These are phyloP conservation scores for Termitomyces eurrhizus DNA, from an alignment of 768 basidiomycete genomes.

Conservation along the genomic window DNA sequence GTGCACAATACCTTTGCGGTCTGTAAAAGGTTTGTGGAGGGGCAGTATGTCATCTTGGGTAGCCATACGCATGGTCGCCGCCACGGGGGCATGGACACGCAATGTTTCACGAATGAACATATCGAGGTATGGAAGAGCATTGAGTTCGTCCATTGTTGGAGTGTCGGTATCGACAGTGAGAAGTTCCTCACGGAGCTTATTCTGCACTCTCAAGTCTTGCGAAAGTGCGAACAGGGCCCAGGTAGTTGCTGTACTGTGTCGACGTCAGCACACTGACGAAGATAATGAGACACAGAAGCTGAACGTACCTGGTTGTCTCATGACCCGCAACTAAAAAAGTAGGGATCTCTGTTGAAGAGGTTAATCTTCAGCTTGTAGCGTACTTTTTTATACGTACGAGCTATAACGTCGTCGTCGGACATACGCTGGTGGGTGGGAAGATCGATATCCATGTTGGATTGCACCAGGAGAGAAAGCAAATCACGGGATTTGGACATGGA, in stretches of 20 bases:
- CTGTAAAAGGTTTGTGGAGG: constrained; percentile 41
- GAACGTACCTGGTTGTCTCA: constrained; percentile 37
- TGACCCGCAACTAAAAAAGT: constrained; percentile 48
- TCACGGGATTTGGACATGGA: constrained; percentile 37
- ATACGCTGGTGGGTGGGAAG: constrained; percentile 14
- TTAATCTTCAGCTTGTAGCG: too few species aligned
- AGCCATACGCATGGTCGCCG: constrained; percentile 37
- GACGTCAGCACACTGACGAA: neutral
- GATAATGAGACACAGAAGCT: neutral
- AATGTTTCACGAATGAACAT: constrained; percentile 59
- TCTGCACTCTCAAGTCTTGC: constrained; percentile 44
- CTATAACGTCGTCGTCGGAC: constrained; percentile 16
- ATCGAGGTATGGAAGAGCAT: constrained; percentile 65
- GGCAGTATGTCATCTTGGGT: constrained; percentile 52
- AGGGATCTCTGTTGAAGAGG: constrained; percentile 34
- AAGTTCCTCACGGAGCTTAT: constrained; percentile 56
- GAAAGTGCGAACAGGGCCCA: constrained; percentile 62
- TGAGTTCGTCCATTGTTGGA: constrained; percentile 68
- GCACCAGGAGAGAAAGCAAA: constrained; percentile 41
- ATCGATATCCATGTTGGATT: constrained; percentile 51
- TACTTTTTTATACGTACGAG: constrained; percentile 5
- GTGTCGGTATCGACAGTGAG: constrained; percentile 46
- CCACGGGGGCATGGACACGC: constrained; percentile 52
- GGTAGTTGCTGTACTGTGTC: constrained; percentile 36
- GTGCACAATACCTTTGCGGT: constrained; percentile 35